Evolutionary conservation across 495 filamentous ascomycete genomes (phyloP).

Genomic region (Daldinia decipiens): DNA sequence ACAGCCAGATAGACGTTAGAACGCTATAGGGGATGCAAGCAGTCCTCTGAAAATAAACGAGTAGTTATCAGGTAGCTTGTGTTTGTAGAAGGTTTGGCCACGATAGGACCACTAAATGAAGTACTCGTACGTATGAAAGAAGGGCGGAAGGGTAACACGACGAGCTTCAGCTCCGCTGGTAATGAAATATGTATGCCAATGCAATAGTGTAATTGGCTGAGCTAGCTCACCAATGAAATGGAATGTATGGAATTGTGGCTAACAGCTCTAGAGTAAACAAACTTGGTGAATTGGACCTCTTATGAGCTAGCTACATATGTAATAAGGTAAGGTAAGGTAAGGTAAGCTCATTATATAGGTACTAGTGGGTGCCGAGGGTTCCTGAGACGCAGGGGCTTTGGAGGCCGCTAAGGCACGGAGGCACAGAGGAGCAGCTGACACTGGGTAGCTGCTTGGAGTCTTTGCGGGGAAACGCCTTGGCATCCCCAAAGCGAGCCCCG

Average conservation of each 20-base stretch:
- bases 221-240: conserved; percentile 4
- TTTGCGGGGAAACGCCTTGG: conserved; percentile 39
- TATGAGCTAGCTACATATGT: too few relatives aligned
- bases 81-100: conserved; percentile 8
- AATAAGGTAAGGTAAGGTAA: too few relatives aligned
- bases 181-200: conserved; percentile 24
- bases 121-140: conserved; percentile 15
- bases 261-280: too few relatives aligned
- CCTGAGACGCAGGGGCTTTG: conserved; percentile 39
- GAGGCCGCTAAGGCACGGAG: conserved; percentile 3
- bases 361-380: conserved; percentile 28
- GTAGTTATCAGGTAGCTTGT: neutral
- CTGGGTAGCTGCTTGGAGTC: conserved; percentile 23
- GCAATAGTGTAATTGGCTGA: neutral
- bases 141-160: conserved; percentile 13
- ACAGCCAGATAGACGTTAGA: conserved; percentile 17
- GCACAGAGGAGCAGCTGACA: conserved; percentile 19
- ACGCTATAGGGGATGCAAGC: conserved; percentile 1
- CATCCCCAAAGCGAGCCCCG: conserved; percentile 5
- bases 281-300: too few relatives aligned
- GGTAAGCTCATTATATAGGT: too few relatives aligned
- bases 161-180: conserved; percentile 9
- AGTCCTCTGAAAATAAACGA: conserved; percentile 7
- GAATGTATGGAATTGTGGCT: neutral
- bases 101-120: conserved; percentile 10